Conservation (phyloP, 1,284 basidiomycete species). For the Sporisorium reilianum region DNA sequence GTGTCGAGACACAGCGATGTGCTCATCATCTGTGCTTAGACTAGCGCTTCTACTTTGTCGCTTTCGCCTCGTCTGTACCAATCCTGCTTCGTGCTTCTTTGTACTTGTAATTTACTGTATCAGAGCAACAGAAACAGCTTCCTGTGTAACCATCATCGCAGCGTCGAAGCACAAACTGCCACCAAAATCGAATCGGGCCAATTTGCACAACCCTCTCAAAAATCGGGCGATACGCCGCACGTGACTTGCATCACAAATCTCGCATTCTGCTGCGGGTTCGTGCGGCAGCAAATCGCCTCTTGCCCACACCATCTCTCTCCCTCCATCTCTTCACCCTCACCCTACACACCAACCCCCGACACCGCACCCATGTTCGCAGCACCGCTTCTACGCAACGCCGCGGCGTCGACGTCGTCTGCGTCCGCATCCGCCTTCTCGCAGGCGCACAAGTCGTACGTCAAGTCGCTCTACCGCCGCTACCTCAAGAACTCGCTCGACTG, state of each 20-base stretch:
- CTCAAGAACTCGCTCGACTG: conserved; percentile 89
- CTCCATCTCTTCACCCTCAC: neutral
- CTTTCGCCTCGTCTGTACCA: neutral
- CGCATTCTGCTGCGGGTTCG: neutral
- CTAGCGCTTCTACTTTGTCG: too few relatives aligned
- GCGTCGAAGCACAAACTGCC: neutral
- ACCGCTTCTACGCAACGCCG: conserved; percentile 31
- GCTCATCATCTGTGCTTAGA: too few relatives aligned
- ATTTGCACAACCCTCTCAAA: neutral
- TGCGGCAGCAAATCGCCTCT: neutral
- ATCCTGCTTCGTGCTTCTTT: neutral
- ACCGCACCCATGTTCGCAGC: conserved; percentile 50
- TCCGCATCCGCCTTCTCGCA: conserved; percentile 74
- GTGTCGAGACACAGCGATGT: neutral
- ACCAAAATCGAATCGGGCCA: neutral
- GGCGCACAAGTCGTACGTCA: conserved; percentile 86
- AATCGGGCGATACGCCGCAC: neutral
- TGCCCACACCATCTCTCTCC: conserved; percentile 2
- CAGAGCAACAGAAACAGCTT: neutral
- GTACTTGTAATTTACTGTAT: neutral
- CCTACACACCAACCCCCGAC: conserved; percentile 1
- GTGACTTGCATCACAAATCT: conserved; percentile 7
- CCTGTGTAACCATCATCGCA: neutral
- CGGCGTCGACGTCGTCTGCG: conserved; percentile 17
- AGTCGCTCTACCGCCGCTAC: conserved; percentile 88